Evolutionary conservation across 2,329 filamentous ascomycete species (phyloP).

Genomic region (Trichoderma cornu-damae): DNA sequence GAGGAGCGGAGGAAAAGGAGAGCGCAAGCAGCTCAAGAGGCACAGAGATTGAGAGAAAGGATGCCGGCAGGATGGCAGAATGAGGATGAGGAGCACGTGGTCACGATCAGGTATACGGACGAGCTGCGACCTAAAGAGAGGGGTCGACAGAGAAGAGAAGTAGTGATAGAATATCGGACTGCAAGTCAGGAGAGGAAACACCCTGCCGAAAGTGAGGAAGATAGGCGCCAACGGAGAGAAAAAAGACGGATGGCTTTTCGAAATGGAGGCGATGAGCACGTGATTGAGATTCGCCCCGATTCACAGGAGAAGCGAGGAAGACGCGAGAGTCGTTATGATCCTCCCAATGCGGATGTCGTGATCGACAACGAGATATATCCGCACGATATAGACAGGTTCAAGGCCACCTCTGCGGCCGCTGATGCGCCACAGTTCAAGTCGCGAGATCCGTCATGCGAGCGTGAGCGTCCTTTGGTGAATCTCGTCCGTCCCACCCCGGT

Average conservation of each 20-base stretch:
- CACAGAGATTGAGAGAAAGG: no score
- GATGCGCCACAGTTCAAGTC: constrained; percentile 37
- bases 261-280: not conserved
- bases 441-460: constrained; percentile 50
- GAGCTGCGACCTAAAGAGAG: no score
- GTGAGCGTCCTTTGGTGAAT: constrained; percentile 54
- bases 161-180: no score
- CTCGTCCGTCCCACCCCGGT: constrained; percentile 56
- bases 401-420: constrained; percentile 24
- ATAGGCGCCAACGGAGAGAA: no score
- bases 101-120: no score
- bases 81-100: no score
- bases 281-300: constrained; percentile 50
- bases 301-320: constrained; percentile 31
- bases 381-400: constrained; percentile 41
- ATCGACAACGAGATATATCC: constrained; percentile 57
- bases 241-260: no score
- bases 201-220: no score
- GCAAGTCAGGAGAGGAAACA: no score
- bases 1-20: not conserved
- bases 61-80: no score
- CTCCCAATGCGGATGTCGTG: constrained; percentile 56
- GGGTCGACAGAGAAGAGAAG: no score
- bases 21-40: no score
- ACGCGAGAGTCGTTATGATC: constrained; percentile 49